Evolutionary conservation across 768 basidiomycete genomes (phyloP).

Genomic region (Suillus luteus): DNA sequence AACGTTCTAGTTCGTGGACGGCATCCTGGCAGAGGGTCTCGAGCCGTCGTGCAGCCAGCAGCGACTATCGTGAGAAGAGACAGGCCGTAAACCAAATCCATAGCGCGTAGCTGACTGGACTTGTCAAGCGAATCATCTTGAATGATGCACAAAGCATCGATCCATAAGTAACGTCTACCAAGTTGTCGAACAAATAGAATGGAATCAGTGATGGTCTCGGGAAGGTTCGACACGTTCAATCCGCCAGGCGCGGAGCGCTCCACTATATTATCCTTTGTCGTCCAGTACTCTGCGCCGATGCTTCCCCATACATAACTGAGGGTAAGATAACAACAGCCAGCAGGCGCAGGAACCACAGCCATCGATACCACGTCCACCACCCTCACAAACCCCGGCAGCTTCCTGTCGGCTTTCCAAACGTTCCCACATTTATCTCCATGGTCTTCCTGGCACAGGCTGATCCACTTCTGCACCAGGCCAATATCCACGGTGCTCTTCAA

Average conservation of each 20-base stretch:
- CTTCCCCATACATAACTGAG: constrained; percentile 15
- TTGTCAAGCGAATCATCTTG: not conserved
- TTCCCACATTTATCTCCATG: constrained; percentile 6
- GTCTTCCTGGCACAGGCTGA: not conserved
- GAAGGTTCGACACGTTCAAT: not conserved
- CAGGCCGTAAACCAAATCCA: not conserved
- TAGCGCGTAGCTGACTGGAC: not conserved
- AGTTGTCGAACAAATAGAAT: constrained; percentile 9
- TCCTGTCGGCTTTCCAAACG: constrained; percentile 5
- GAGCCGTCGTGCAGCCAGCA: not conserved
- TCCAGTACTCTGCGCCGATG: constrained; percentile 9
- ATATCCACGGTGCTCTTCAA: constrained; percentile 1
- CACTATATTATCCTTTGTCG: constrained; percentile 7
- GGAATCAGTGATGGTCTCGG: constrained; percentile 11
- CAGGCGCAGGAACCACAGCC: constrained; percentile 8
- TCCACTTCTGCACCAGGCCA: not conserved
- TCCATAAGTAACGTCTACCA: constrained; percentile 13
- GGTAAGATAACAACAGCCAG: constrained; percentile 7
- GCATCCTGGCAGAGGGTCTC: not conserved
- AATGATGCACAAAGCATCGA: not conserved
- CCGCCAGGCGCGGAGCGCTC: not conserved
- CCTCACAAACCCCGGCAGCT: constrained; percentile 2
- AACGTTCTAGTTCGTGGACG: not conserved
- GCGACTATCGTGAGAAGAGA: not conserved
- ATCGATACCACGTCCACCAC: constrained; percentile 10